Percentiles rank a stretch among this genome's conserved stretches.
phyloP scores from a whole-genome alignment of 2,329 filamentous ascomycete genomes.

The Trichoderma koningiopsis region DNA sequence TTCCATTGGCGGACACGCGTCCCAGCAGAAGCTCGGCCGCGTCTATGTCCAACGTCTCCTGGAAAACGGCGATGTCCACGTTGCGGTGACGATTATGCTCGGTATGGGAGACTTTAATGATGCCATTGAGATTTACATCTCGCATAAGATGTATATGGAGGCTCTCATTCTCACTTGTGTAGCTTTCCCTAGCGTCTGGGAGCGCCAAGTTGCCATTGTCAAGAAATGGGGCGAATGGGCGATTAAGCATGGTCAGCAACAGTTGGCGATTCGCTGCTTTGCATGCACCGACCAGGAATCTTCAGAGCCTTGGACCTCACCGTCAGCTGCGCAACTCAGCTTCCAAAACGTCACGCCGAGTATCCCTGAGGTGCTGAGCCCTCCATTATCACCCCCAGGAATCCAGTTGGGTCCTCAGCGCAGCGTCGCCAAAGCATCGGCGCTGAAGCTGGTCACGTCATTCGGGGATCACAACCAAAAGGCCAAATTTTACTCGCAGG shows the following conservation, averaged over 20 bases:
- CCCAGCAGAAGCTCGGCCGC: conserved; percentile 87
- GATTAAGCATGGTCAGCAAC: conserved; percentile 81
- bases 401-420: conserved; percentile 60
- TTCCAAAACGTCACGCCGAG: conserved; percentile 57
- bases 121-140: conserved; percentile 94
- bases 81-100: conserved; percentile 88
- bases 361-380: conserved; percentile 66
- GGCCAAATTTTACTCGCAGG: conserved; percentile 63
- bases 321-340: conserved; percentile 67
- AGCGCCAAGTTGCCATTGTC: conserved; percentile 82
- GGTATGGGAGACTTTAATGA: conserved; percentile 91
- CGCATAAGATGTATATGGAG: conserved; percentile 89
- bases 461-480: conserved; percentile 69
- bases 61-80: conserved; percentile 87
- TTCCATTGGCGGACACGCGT: conserved; percentile 73
- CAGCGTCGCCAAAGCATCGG: conserved; percentile 75
- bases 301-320: conserved; percentile 84
- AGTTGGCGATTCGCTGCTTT: conserved; percentile 89
- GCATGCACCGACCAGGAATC: conserved; percentile 87
- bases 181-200: conserved; percentile 83
- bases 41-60: conserved; percentile 89
- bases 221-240: conserved; percentile 95
- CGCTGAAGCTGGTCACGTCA: conserved; percentile 87
- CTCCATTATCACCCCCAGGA: conserved; percentile 73
- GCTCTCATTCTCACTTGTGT: conserved; percentile 86